Conservation (phyloP, 2,329 filamentous ascomycete genomes). For the Cladosporium sp. region DNA sequence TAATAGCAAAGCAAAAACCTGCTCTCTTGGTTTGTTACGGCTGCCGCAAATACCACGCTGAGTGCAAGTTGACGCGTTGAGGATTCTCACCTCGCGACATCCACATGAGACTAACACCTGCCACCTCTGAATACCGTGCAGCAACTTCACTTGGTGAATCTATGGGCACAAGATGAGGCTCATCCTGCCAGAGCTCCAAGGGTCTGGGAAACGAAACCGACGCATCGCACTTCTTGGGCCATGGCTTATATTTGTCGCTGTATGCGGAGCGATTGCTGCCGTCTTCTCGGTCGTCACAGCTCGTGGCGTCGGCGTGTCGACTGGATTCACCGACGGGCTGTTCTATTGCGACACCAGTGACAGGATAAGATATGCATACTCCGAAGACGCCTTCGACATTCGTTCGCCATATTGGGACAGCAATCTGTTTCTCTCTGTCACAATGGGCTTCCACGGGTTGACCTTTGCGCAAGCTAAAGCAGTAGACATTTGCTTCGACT, state of each 20-base stretch:
- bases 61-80: neutral
- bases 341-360: conserved; percentile 4
- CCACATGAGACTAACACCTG: neutral
- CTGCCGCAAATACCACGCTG: neutral
- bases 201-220: neutral
- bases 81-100: neutral
- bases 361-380: neutral
- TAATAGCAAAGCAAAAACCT: neutral
- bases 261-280: neutral
- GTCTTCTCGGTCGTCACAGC: neutral
- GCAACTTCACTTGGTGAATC: neutral
- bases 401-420: conserved; percentile 18
- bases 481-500: neutral
- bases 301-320: neutral
- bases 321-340: neutral
- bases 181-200: neutral
- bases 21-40: neutral
- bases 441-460: conserved; percentile 18
- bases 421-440: conserved; percentile 20
- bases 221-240: neutral
- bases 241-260: neutral
- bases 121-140: neutral
- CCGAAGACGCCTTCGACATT: neutral
- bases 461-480: neutral
- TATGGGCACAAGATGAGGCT: neutral